Evolutionary conservation across 1,284 basidiomycete species (phyloP).

Genomic region (Omphalotus olearius): DNA sequence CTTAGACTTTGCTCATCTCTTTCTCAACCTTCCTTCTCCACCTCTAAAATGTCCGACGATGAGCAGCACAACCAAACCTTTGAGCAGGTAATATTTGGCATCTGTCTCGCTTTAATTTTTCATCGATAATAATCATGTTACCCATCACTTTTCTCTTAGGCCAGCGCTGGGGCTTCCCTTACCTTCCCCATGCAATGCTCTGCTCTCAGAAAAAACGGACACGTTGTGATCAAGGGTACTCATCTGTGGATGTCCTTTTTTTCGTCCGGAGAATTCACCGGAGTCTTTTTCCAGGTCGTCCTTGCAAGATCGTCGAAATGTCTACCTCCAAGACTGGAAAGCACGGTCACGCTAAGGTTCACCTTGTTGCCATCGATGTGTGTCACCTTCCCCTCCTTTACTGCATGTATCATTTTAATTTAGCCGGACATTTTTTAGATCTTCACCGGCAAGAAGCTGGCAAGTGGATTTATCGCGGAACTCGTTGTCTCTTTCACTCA

Average conservation of each 20-base stretch:
- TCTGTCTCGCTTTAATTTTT: conserved; percentile 8
- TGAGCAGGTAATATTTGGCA: conserved; percentile 54
- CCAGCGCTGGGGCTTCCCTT: conserved; percentile 77
- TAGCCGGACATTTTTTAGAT: conserved; percentile 50
- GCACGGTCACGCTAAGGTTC: conserved; percentile 99
- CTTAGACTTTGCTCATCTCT: conserved; percentile 15
- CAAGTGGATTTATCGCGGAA: conserved; percentile 27
- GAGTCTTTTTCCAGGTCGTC: conserved; percentile 56
- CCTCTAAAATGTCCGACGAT: conserved; percentile 78
- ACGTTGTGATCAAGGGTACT: conserved; percentile 94
- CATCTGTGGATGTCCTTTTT: not conserved
- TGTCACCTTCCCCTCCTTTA: conserved; percentile 27
- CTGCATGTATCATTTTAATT: conserved; percentile 9
- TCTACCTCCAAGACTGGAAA: conserved; percentile 99
- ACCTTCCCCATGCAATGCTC: conserved; percentile 98
- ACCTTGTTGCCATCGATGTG: conserved; percentile 95
- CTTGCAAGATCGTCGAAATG: conserved; percentile 99
- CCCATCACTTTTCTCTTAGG: conserved; percentile 32
- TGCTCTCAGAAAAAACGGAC: conserved; percentile 90
- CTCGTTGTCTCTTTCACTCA: conserved; percentile 10
- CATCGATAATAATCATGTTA: conserved; percentile 9
- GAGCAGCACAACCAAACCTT: conserved; percentile 89
- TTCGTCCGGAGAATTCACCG: conserved; percentile 10
- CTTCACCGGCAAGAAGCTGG: conserved; percentile 93
- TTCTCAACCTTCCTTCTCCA: conserved; percentile 18